Evolutionary conservation across 768 basidiomycete genomes (phyloP).

Genomic region (Phylloporus sp.): DNA sequence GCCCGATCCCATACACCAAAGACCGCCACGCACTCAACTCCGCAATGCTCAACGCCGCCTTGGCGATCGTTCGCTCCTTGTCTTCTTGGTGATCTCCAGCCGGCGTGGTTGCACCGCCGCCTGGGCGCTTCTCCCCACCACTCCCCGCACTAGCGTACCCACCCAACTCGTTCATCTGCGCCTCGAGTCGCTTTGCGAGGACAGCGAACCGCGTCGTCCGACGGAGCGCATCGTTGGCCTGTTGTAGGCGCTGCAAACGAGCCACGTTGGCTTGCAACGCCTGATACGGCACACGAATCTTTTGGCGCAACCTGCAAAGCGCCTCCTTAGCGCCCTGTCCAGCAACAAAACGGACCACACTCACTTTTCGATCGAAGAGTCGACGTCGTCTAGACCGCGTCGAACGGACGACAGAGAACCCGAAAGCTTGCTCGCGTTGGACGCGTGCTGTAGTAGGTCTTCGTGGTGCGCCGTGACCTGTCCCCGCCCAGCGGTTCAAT

Average conservation of each 20-base stretch:
- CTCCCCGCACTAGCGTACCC: not conserved
- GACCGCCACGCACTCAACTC: slow-evolving; percentile 68
- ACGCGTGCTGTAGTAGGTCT: slow-evolving; percentile 75
- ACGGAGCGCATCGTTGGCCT: slow-evolving; percentile 79
- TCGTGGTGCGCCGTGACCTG: slow-evolving; percentile 84
- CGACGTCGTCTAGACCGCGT: slow-evolving; percentile 67
- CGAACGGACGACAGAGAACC: slow-evolving; percentile 65
- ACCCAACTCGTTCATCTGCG: slow-evolving; percentile 73
- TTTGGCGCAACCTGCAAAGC: slow-evolving; percentile 64
- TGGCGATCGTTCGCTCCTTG: slow-evolving; percentile 82
- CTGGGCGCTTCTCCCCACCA: not conserved
- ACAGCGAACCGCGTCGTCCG: slow-evolving; percentile 81
- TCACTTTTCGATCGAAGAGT: slow-evolving; percentile 72
- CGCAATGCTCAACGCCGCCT: slow-evolving; percentile 91
- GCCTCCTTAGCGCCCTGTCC: not conserved
- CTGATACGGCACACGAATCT: slow-evolving; percentile 82
- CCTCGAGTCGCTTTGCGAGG: slow-evolving; percentile 74
- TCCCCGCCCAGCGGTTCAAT: not conserved
- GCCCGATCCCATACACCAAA: not conserved
- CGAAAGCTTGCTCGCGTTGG: slow-evolving; percentile 64
- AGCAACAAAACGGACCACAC: slow-evolving; percentile 11
- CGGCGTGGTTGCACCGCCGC: not conserved
- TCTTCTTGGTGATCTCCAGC: slow-evolving; percentile 57
- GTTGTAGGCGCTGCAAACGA: slow-evolving; percentile 72
- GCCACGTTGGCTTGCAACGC: slow-evolving; percentile 65